Evolutionary conservation across 768 basidiomycete genomes (phyloP), one percentile per base, ranked within the genome.

Genomic region (Suillus americanus): DNA sequence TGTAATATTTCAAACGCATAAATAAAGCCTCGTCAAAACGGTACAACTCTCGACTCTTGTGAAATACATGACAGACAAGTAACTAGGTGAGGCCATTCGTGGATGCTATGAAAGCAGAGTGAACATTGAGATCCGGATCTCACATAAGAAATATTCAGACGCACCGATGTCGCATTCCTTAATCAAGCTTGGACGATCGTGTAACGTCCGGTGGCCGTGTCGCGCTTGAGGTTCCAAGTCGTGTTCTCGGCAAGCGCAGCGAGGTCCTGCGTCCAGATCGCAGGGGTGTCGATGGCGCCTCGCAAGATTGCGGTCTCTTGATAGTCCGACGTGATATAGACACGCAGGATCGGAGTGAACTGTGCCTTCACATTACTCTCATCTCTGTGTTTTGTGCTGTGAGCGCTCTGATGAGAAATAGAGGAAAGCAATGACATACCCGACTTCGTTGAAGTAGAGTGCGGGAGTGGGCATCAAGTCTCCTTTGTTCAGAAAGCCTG

Each of bases 291-390:
- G 28, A 61, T 56, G 25, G 48, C 60, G 10, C 9, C 48, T 25
- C 35, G 13, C 5, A 54, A 6, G 16, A 61, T 28, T 8, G 45
- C 23, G 10, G 46, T 28, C 23, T 61, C 60, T 37, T 61, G 48
- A 61, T 61, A 61, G 48, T 61, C 60, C 8, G 60, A 61, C 5
- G 28, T 57, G 28, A 61, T 33, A 20, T 61, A 61, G 20, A 28
- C 51, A 2, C 30, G 60, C 12, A 57, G 28, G 10, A 30, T 12
- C 48, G 50, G 50, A 16, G 60, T 61, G 51, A 61, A 61, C 28
- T 33, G 8, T 1, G 60, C 60, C 1, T 20, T 20, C 12, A n/a
- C 50, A 35, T 4, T 2, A 10, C 45, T 48, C 5, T 35, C 37
- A 14, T 61, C n/a, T 12, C 60, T 55, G 60, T 2, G 3, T 33